Evolutionary conservation across 2,329 filamentous ascomycete genomes (phyloP).

Genomic region (Xylogone sp.): DNA sequence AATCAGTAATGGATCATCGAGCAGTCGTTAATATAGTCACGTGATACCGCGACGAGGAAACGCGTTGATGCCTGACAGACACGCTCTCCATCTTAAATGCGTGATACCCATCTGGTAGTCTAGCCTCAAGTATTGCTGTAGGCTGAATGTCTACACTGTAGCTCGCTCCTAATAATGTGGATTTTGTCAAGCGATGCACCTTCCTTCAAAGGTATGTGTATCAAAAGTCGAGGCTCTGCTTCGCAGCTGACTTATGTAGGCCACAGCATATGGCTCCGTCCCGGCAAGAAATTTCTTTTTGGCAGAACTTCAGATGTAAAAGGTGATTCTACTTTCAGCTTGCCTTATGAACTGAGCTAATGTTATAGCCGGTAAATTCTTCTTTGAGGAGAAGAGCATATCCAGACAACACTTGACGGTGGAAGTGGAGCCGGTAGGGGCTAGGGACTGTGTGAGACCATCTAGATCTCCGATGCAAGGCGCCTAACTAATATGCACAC

Average conservation of each 20-base stretch:
- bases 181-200: slow-evolving; percentile 50
- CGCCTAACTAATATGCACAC: slow-evolving; percentile 12
- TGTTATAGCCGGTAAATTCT: slow-evolving; percentile 57
- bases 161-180: slow-evolving; percentile 38
- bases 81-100: not conserved
- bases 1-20: too few species aligned
- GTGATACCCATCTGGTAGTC: not conserved
- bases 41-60: not conserved
- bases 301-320: slow-evolving; percentile 73
- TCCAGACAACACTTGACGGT: slow-evolving; percentile 87
- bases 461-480: not conserved
- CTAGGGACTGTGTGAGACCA: slow-evolving; percentile 62
- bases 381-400: slow-evolving; percentile 75
- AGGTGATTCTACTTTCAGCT: slow-evolving; percentile 37
- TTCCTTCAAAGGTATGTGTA: slow-evolving; percentile 42
- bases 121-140: not conserved
- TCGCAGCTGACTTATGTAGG: slow-evolving; percentile 37
- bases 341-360: slow-evolving; percentile 37
- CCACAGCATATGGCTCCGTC: slow-evolving; percentile 77
- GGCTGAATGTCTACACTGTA: not conserved
- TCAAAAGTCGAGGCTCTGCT: not conserved
- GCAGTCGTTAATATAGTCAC: not conserved
- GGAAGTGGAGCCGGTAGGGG: slow-evolving; percentile 59
- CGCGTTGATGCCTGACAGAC: not conserved
- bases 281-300: slow-evolving; percentile 81